Evolutionary conservation across 805 yeast species (phyloP), one percentile per base, ranked within the genome.

Genomic region (Wickerhamiella cacticola): DNA sequence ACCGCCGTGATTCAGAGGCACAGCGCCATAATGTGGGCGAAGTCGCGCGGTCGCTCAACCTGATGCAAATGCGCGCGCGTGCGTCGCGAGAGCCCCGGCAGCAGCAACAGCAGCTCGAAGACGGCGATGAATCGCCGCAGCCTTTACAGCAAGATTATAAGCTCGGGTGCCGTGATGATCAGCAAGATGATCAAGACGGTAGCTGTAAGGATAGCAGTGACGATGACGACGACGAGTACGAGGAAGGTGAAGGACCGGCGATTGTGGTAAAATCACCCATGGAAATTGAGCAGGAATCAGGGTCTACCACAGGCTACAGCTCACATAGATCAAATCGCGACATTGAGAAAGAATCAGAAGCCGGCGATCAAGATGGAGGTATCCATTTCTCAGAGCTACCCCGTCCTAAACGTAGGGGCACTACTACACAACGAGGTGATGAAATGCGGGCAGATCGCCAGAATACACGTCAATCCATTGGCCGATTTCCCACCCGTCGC

Each of bases 1-100:
- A 48, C 46, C 22, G 41, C 12, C 47, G 47, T 24, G 41, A 21
- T 19, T 28, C 40, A n/a, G 28, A 18, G 7, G 41, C n/a, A 10
- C 28, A 18, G 12, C 44, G 44, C 5, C 38, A 26, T 13, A 25
- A 26, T 23, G 48, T 38, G 24, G 26, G 49, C 43, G 96, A 88
- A 59, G 80, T 87, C 78, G 80, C 71, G 60, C 71, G 80, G 68
- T 86, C 95, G 3, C 81, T 87, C 55, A 79, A 86, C 36, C 78
- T 87, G 80, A 67, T 88, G 66, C 81, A 81, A 55, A 48, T 44
- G 41, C 58, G 57, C 29, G 48, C 41, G 9, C 39, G 46, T 16
- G 5, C 16, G 19, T 15, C 36, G 5, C 36, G 36, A 31, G n/a
- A 5, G 19, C 36, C 36, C 16, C 36, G 15, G 7, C 36, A 31